Evolutionary conservation across 2,329 filamentous ascomycete genomes (phyloP).

Genomic region (Colletotrichum paranaense): DNA sequence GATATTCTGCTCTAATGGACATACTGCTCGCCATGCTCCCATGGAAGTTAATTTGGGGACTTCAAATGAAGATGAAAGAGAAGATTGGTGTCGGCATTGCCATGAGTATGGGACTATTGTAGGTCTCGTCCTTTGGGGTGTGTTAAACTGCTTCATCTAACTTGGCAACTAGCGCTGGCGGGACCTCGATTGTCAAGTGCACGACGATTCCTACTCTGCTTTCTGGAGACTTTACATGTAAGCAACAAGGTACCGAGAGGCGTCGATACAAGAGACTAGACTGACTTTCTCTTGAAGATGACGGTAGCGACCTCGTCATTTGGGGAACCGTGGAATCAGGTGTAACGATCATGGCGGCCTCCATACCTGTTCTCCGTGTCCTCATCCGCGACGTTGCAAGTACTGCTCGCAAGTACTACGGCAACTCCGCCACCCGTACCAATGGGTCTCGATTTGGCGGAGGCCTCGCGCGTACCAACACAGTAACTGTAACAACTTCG

Average conservation of each 20-base stretch:
- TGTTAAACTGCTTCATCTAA: not conserved
- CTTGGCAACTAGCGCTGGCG: constrained; percentile 28
- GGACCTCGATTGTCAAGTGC: constrained; percentile 36
- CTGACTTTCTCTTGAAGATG: constrained; percentile 33
- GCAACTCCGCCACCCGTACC: constrained; percentile 6
- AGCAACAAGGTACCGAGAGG: constrained; percentile 31
- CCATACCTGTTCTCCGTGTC: constrained; percentile 35
- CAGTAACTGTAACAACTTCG: constrained; percentile 14
- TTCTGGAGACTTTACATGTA: constrained; percentile 30
- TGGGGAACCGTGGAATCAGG: constrained; percentile 24
- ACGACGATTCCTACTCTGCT: constrained; percentile 24
- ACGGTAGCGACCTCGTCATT: constrained; percentile 16
- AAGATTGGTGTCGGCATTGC: constrained; percentile 33
- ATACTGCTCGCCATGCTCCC: constrained; percentile 31
- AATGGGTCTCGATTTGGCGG: not conserved
- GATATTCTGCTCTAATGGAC: constrained; percentile 27
- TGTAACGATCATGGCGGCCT: constrained; percentile 28
- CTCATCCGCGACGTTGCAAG: constrained; percentile 30
- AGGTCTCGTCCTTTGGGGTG: not conserved
- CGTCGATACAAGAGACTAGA: constrained; percentile 40
- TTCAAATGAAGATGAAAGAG: constrained; percentile 32
- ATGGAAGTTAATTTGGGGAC: constrained; percentile 34
- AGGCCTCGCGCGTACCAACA: constrained; percentile 4
- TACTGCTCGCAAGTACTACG: constrained; percentile 16
- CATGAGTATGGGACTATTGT: constrained; percentile 36